Evolutionary conservation across 2,329 filamentous ascomycete genomes (phyloP), one percentile per base, ranked within the genome.

Genomic region (Aspergillus sp.): DNA sequence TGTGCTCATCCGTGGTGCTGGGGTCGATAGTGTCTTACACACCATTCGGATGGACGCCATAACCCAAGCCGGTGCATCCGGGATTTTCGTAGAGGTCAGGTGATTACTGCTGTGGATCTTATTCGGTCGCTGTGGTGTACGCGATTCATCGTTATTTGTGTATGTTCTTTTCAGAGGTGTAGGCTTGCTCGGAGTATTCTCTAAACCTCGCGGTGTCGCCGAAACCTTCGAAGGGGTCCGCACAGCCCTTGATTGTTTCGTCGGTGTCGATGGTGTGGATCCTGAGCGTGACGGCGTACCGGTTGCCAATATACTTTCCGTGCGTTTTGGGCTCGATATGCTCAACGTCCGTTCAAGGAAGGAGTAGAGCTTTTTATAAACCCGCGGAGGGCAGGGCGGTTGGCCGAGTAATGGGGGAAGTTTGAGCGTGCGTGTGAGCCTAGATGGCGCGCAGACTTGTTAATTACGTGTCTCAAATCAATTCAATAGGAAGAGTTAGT

Each of bases 291-390:
- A 65, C 2, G 70, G 70, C 15, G 67, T 70, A 7, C 64, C 70
- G 70, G 49, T 72, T 65, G 61, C 70, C 65, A 70, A 69, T 14
- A 45, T 56, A 45, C 65, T 69, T n/a, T 67, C 68, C 57, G 76
- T 71, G 37, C 70, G 73, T 56, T 73, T 76, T n/a, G 72, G 61
- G 4, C 63, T 68, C 17, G 65, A 61, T 7, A 70, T 68, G 37
- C 78, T 68, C 5, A 98, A 79, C 41, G 88, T 87, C 55, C 85
- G 86, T 65, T 93, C 88, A 59, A 98, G 85, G 70, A 93, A 92
- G 33, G 79, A 79, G 72, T 93, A 95, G 39, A 98, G 81, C 58
- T 91, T 90, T 68, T 90, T 90, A 79, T 98, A 98, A 52, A 91
- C 83, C 55, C 86, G 84, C 1, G 91, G 91, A 47, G 87, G 87